A percentile compares a stretch with the other conserved stretches of the same genome.
phyloP scores from a whole-genome alignment of 345 rosid genomes.

The Lepidium africanum region DNA sequence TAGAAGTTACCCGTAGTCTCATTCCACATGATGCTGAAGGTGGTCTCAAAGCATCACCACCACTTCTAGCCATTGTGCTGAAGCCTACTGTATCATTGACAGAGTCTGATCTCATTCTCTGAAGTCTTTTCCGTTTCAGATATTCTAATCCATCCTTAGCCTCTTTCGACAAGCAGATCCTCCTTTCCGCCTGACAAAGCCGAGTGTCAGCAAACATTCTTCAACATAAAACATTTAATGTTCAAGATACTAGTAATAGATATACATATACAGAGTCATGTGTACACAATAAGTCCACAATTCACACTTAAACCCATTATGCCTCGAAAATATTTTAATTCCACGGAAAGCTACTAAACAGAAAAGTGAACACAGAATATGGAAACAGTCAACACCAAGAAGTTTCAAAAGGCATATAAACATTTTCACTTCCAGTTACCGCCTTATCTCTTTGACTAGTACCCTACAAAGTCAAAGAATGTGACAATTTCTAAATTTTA shows the following conservation, averaged over 20 bases:
- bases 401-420: conserved; percentile 9
- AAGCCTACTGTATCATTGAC: conserved; percentile 34
- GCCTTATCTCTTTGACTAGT: conserved; percentile 30
- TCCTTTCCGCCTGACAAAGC: conserved; percentile 81
- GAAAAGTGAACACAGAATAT: conserved; percentile 23
- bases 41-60: conserved; percentile 75
- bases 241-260: neutral
- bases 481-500: conserved; percentile 13
- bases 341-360: conserved; percentile 8
- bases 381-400: conserved; percentile 28
- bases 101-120: conserved; percentile 50
- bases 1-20: conserved; percentile 46
- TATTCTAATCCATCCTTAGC: conserved; percentile 60
- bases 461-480: conserved; percentile 23
- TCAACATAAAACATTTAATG: neutral
- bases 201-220: conserved; percentile 3
- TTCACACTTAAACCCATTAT: conserved; percentile 20
- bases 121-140: conserved; percentile 83
- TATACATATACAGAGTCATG: conserved; percentile 1
- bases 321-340: conserved; percentile 3
- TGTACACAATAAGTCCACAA: conserved; percentile 16
- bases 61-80: conserved; percentile 63
- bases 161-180: conserved; percentile 66
- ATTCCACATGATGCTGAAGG: conserved; percentile 68
- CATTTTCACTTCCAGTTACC: conserved; percentile 7